phyloP scores from a whole-genome alignment of 1,284 basidiomycete species.

The Tilletia setariae region DNA sequence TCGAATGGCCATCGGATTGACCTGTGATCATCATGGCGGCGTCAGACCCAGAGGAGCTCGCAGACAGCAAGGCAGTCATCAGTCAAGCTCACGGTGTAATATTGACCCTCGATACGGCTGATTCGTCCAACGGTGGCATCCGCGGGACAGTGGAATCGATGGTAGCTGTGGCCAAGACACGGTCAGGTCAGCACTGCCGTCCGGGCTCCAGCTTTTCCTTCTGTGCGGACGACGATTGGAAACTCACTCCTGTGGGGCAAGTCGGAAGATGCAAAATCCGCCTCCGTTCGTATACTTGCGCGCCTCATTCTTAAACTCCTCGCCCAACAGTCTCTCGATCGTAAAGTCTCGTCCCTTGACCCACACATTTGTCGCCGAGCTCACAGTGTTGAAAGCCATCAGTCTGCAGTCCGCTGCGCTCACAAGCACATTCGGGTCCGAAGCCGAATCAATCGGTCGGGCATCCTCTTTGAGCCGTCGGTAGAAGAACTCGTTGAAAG shows the following conservation, averaged over 20 bases:
- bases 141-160: constrained; percentile 90
- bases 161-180: constrained; percentile 61
- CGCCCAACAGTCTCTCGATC: constrained; percentile 73
- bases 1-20: constrained; percentile 77
- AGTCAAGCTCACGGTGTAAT: constrained; percentile 27
- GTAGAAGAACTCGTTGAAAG: constrained; percentile 87
- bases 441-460: constrained; percentile 70
- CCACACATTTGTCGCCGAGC: constrained; percentile 83
- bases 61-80: neutral
- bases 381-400: constrained; percentile 83
- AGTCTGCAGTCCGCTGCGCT: constrained; percentile 89
- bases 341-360: constrained; percentile 95
- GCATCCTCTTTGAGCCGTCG: constrained; percentile 81
- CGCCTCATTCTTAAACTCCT: constrained; percentile 67
- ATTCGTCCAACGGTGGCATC: constrained; percentile 66
- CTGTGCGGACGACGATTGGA: constrained; percentile 61
- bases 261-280: constrained; percentile 70
- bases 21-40: neutral
- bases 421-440: constrained; percentile 74
- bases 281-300: constrained; percentile 72
- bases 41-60: constrained; percentile 20
- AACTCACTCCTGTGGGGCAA: constrained; percentile 67
- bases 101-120: constrained; percentile 56
- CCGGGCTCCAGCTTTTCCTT: too few relatives aligned
- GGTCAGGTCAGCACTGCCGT: too few relatives aligned